Evolutionary conservation across 345 rosid species (phyloP).

Genomic region (Eucalyptus dawsonii): DNA sequence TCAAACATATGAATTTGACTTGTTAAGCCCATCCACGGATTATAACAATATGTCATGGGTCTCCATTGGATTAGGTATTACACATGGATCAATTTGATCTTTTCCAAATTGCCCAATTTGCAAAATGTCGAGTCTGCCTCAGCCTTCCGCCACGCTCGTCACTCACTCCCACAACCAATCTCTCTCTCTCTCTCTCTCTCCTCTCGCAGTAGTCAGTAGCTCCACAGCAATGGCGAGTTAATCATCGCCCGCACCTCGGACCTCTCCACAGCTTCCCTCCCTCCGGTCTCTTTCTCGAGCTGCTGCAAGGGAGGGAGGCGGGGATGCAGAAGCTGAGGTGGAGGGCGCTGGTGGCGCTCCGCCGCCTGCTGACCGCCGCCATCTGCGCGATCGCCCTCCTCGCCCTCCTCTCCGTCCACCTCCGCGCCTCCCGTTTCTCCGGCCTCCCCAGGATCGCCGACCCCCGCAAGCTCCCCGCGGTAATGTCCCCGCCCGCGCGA

Average conservation of each 20-base stretch:
- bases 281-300: not conserved
- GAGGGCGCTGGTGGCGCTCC: conserved; percentile 20
- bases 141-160: not conserved
- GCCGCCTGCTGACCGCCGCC: conserved; percentile 49
- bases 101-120: not conserved
- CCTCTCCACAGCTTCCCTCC: not conserved
- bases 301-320: not conserved
- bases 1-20: not conserved
- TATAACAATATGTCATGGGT: not conserved
- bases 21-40: not conserved
- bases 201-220: not conserved
- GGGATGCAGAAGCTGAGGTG: conserved; percentile 34
- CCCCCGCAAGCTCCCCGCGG: conserved; percentile 16
- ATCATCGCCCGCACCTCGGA: not conserved
- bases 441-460: conserved; percentile 28
- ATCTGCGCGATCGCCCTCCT: conserved; percentile 35
- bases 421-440: conserved; percentile 39
- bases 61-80: not conserved
- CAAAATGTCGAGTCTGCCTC: not conserved
- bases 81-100: not conserved
- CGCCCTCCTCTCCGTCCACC: conserved; percentile 40
- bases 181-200: not conserved
- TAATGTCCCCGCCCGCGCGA: not conserved
- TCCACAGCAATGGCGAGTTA: not conserved
- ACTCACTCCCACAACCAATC: not conserved